Base-by-base conservation (phyloP, 106 monocot species). In the Dioscorea dumetorum region DNA sequence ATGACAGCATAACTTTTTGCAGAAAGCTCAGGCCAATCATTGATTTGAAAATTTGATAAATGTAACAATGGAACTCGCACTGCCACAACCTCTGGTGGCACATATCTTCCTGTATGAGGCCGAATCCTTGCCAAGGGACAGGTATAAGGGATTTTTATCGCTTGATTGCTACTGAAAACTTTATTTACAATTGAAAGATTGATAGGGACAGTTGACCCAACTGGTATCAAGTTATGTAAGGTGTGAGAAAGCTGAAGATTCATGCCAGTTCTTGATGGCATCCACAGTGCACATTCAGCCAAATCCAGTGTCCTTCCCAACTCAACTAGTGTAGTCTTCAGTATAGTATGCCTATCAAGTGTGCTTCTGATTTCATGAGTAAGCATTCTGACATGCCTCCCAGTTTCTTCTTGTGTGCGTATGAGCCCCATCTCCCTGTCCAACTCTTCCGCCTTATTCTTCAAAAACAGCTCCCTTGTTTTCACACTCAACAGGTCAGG, bases 281-380 rank as follows among this genome's bases (percentile, higher is more conserved):
- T 94, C 94, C 94, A 95, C n/a, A 95, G 22, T 24, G 85, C 90
- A 73, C 95, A 95, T 70, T 95, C 91, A 13, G 83, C 85, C 60
- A 88, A 67, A 70, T 72, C 85, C 57, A 95, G 67, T 12, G 91
- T 97, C 59, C 86, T 79, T 17, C 91, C 95, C 18, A 97, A 72
- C 72, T 90, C 83, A 61, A 93, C 81, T 32, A 91, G 81, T 0
- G 90, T 94, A 19, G 90, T 94, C 67, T 80, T 87, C 70, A 94
- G 71, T 75, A 94, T 94, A 24, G 94, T 95, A 59, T 88, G 85
- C 35, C 91, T 79, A 51, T 95, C 86, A 23, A 95, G 85, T 14
- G 95, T 91, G 69, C 95, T 95, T 72, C 95, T 72, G 50, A 91
- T 95, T 77, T 95, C 94, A 72, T 94, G 94, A 18, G 90, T 94